These are phyloP conservation scores for Kodamaea hsintzibuensis DNA, from an alignment of 805 yeast species.

Conservation along the genomic window DNA sequence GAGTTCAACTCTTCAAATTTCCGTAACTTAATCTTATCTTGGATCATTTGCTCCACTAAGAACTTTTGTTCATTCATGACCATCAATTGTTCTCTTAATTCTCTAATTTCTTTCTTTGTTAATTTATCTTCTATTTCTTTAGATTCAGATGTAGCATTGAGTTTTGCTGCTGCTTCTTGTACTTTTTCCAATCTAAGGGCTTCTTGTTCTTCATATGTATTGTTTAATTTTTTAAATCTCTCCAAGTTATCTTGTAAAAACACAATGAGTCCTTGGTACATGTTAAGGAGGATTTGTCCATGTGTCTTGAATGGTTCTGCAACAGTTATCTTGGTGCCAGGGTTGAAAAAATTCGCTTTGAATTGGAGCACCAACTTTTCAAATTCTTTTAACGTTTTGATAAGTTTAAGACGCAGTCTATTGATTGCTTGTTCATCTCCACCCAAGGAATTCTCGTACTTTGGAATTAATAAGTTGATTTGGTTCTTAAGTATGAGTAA, in stretches of 20 bases:
- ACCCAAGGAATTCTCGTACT: conserved; percentile 18
- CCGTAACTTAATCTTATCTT: conserved; percentile 61
- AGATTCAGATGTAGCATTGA: conserved; percentile 4
- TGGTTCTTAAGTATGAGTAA: conserved; percentile 24
- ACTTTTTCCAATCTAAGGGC: conserved; percentile 19
- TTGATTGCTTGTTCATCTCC: conserved; percentile 17
- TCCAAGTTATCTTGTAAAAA: conserved; percentile 70
- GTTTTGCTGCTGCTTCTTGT: conserved; percentile 1
- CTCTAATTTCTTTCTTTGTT: conserved; percentile 56
- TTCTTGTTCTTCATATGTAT: conserved; percentile 35
- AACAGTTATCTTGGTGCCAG: conserved; percentile 13
- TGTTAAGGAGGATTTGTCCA: conserved; percentile 43
- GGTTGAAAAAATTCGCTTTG: conserved; percentile 19
- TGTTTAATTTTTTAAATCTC: conserved; percentile 62
- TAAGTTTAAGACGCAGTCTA: conserved; percentile 22
- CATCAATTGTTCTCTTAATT: conserved; percentile 71
- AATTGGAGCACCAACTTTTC: conserved; percentile 28
- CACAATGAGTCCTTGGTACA: conserved; percentile 54
- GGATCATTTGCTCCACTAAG: conserved; percentile 64
- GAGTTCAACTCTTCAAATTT: conserved; percentile 75
- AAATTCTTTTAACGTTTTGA: conserved; percentile 31
- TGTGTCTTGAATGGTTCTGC: conserved; percentile 13
- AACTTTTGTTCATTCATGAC: conserved; percentile 84
- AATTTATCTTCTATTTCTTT: conserved; percentile 22
- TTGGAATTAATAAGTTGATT: conserved; percentile 21